A percentile compares a stretch with the other conserved stretches of the same genome.
These are phyloP conservation scores for Arthroderma sp. DNA, from an alignment of 2,329 filamentous ascomycete species.

Conservation along the genomic window DNA sequence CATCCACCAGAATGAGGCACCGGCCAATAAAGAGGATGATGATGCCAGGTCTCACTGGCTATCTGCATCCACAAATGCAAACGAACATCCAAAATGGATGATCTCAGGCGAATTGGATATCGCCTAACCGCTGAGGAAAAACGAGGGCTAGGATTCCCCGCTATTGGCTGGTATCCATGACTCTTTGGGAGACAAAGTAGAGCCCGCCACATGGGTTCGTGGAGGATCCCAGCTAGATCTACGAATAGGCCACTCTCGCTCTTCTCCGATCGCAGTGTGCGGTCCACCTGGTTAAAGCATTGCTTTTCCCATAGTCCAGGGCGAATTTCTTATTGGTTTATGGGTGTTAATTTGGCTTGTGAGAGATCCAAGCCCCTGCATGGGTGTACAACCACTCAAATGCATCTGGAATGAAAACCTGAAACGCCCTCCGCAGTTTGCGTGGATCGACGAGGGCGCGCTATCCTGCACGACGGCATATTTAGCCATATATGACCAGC, in stretches of 20 bases:
- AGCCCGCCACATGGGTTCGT: background rate
- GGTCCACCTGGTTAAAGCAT: background rate
- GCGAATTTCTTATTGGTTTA: constrained; percentile 1
- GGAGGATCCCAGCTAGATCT: background rate
- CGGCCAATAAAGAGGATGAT: background rate
- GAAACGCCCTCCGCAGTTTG: background rate
- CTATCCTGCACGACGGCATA: background rate
- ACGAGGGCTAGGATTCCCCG: constrained; percentile 1
- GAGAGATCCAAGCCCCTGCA: background rate
- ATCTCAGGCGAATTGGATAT: constrained; percentile 1
- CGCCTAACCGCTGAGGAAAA: background rate
- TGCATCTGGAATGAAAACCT: background rate
- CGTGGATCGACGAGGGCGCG: background rate
- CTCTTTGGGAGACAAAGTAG: background rate
- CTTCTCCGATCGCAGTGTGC: background rate
- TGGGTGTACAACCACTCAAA: constrained; percentile 1
- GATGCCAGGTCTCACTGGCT: background rate
- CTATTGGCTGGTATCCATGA: background rate
- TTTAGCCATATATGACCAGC: background rate
- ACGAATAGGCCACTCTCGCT: background rate
- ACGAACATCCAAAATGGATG: background rate
- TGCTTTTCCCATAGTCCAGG: background rate
- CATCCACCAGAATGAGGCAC: background rate
- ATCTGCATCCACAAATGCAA: background rate
- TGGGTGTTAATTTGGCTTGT: background rate